phyloP scores from a whole-genome alignment of 306 rosid genomes.

The Parietaria judaica region DNA sequence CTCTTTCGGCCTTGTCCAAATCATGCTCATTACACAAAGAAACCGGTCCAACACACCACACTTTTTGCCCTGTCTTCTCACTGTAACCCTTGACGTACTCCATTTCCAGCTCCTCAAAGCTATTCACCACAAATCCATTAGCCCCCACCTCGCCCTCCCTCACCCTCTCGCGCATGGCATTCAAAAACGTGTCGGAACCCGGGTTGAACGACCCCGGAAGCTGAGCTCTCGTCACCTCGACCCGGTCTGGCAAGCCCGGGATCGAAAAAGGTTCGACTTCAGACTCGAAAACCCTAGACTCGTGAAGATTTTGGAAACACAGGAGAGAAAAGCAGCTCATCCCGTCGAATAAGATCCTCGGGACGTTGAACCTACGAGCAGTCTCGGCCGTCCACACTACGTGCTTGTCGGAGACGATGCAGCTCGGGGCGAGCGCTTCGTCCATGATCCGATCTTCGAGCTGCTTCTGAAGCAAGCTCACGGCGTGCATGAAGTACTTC shows the following conservation, averaged over 20 bases:
- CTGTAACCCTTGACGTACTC: slow-evolving; percentile 30
- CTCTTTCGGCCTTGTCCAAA: slow-evolving; percentile 9
- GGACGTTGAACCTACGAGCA: slow-evolving; percentile 8
- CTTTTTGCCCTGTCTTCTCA: slow-evolving; percentile 24
- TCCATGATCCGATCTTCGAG: slow-evolving; percentile 12
- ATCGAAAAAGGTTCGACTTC: slow-evolving; percentile 14
- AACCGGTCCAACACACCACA: slow-evolving; percentile 48
- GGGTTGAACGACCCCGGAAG: not conserved
- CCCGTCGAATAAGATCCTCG: slow-evolving; percentile 23
- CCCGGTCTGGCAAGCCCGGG: slow-evolving; percentile 24
- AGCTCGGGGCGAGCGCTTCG: slow-evolving; percentile 7
- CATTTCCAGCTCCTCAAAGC: slow-evolving; percentile 42
- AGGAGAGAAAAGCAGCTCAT: slow-evolving; percentile 16
- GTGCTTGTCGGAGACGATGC: slow-evolving; percentile 19
- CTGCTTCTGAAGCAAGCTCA: slow-evolving; percentile 5
- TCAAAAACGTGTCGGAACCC: not conserved
- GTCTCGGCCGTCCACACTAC: slow-evolving; percentile 18
- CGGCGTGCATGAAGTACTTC: not conserved
- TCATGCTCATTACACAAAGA: slow-evolving; percentile 11
- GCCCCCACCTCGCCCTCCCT: slow-evolving; percentile 18
- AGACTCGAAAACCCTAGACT: not conserved
- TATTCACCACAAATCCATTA: slow-evolving; percentile 35
- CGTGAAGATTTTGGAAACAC: slow-evolving; percentile 12
- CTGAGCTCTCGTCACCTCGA: slow-evolving; percentile 18
- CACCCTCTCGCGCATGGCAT: not conserved